Base-by-base conservation (phyloP, 2,329 filamentous ascomycete genomes). In the Bipolaris oryzae region DNA sequence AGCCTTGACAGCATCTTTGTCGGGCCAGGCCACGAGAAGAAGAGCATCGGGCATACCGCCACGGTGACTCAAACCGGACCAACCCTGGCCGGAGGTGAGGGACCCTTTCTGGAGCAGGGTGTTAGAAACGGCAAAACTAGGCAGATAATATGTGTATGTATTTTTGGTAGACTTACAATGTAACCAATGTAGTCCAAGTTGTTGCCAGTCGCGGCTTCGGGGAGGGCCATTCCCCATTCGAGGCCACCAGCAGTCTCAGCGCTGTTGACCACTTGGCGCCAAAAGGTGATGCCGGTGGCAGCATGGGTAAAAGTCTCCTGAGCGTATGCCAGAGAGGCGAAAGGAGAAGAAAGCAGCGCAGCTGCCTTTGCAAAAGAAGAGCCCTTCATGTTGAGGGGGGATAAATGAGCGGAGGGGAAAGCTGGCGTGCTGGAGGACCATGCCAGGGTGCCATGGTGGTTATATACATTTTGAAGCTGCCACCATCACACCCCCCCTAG, bases 131-230 rank as follows among this genome's bases (percentile, higher is more conserved):
- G 21, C 16, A 10, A 10, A 11, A 38, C n/a, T 9, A 18, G 25
- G n/a, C 3, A 11, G 28, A 31, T 31, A 2, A 11, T 13, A 31
- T 31, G 10, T 13, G 4, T 38, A 3, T 5, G 23, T 4, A 15
- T 35, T 4, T 13, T 23, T 7, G 10, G 10, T 1, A 9, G 4
- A n/a, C 68, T 68, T 55, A 74, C 73, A 31, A 77, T 63, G 57
- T 74, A 74, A 45, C 74, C 74, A 61, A 77, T 75, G 57, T 77
- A 77, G 44, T 76, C 74, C 52, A 69, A 66, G 53, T 73, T 70
- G 34, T 57, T 60, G 25, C 57, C 66, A 20, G 57, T 61, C 11
- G 61, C 42, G 13, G 43, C 28, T 21, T 62, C 65, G 7, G 74
- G 74, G 13, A 77, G 52, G 23, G 70, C 74, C 54, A 68, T 73